Evolutionary conservation across 2,329 filamentous ascomycete species (phyloP).

Genomic region (Aspergillus uvarum): DNA sequence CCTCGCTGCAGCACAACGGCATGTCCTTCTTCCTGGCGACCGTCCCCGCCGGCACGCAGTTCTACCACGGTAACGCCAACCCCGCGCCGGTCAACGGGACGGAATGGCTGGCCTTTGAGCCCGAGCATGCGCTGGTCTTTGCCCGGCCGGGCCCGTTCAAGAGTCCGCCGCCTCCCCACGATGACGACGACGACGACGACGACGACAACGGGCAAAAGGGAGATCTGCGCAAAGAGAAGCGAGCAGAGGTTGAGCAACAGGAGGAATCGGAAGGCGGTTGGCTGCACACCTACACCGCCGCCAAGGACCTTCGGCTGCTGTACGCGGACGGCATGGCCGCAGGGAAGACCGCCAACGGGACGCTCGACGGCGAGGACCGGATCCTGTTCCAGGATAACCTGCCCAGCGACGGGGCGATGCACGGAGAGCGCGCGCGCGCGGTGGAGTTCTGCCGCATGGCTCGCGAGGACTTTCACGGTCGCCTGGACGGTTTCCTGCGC

Average conservation of each 20-base stretch:
- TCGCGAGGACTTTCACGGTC: slow-evolving; percentile 48
- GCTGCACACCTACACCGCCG: slow-evolving; percentile 65
- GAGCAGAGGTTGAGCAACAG: neutral
- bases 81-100: slow-evolving; percentile 51
- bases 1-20: slow-evolving; percentile 71
- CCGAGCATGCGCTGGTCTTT: slow-evolving; percentile 70
- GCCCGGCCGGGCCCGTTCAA: slow-evolving; percentile 36
- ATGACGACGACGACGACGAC: neutral
- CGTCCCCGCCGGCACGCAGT: slow-evolving; percentile 62
- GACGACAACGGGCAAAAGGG: neutral
- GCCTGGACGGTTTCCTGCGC: slow-evolving; percentile 63
- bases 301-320: slow-evolving; percentile 58
- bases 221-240: neutral
- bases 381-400: slow-evolving; percentile 53
- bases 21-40: slow-evolving; percentile 68
- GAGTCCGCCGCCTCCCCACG: slow-evolving; percentile 13
- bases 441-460: slow-evolving; percentile 57
- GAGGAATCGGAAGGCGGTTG: slow-evolving; percentile 48
- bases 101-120: slow-evolving; percentile 76
- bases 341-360: slow-evolving; percentile 64
- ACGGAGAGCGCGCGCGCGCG: slow-evolving; percentile 54
- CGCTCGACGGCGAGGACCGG: slow-evolving; percentile 66
- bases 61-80: slow-evolving; percentile 64
- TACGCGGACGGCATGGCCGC: slow-evolving; percentile 71
- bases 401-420: slow-evolving; percentile 7